Evolutionary conservation across 163 green algal species (phyloP).

Genomic region (Trebouxia gelatinosa): DNA sequence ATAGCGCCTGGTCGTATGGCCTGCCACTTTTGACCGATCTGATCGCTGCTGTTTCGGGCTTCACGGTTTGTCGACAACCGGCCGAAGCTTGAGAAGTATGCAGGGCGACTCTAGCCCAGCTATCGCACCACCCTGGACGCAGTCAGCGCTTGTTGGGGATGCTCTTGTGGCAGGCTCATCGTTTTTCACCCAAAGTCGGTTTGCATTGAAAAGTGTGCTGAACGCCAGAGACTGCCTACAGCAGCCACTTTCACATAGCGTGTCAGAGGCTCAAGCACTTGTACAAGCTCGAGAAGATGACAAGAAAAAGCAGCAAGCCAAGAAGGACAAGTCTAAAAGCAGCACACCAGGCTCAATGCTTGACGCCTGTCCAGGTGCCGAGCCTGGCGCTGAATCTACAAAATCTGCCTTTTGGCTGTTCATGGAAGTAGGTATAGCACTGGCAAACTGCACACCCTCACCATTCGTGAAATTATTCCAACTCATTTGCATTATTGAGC

Average conservation of each 20-base stretch:
- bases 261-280: conserved; percentile 54
- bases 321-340: conserved; percentile 48
- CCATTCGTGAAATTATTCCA: too few species aligned
- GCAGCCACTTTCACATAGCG: conserved; percentile 42
- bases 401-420: conserved; percentile 56
- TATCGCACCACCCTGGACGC: too few species aligned
- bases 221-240: conserved; percentile 18
- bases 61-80: too few species aligned
- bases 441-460: background rate
- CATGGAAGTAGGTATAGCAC: conserved; percentile 40
- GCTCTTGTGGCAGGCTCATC: too few species aligned
- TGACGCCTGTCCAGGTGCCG: conserved; percentile 38
- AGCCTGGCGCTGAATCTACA: conserved; percentile 41
- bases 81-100: too few species aligned
- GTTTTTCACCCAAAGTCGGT: background rate
- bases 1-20: too few species aligned
- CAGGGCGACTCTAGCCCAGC: too few species aligned
- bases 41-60: too few species aligned
- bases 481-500: background rate
- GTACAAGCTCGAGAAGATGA: conserved; percentile 58
- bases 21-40: too few species aligned
- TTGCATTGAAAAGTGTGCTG: background rate
- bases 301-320: conserved; percentile 43
- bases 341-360: conserved; percentile 34
- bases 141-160: too few species aligned